A percentile compares a stretch with the other conserved stretches of the same genome.
Evolutionary conservation across 768 basidiomycete species (phyloP).

Genomic region (Strobilomyces dryophilus): DNA sequence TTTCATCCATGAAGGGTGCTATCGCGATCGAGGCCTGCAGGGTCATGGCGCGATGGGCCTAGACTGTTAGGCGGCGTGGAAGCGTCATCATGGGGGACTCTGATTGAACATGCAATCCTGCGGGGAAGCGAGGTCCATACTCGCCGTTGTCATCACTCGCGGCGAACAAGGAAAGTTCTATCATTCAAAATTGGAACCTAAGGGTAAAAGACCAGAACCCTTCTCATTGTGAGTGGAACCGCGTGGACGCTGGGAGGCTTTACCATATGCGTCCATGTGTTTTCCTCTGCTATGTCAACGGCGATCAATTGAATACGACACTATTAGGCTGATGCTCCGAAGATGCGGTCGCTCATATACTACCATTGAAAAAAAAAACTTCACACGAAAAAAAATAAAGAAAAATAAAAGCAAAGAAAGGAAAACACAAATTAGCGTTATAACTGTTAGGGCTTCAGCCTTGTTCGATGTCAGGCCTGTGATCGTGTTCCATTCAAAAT

Average conservation of each 20-base stretch:
- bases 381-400: constrained; percentile 19
- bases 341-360: constrained; percentile 12
- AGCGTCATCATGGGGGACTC: constrained; percentile 26
- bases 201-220: constrained; percentile 8
- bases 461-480: constrained; percentile 1
- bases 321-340: constrained; percentile 23
- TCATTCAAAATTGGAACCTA: constrained; percentile 12
- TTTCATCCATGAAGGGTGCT: constrained; percentile 24
- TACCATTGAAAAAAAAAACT: constrained; percentile 10
- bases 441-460: not conserved
- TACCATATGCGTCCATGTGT: constrained; percentile 30
- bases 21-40: constrained; percentile 29
- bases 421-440: constrained; percentile 9
- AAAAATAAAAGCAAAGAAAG: constrained; percentile 19
- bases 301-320: constrained; percentile 35
- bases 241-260: constrained; percentile 24
- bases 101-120: constrained; percentile 10
- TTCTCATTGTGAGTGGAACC: constrained; percentile 19
- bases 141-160: not conserved
- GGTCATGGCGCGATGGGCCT: constrained; percentile 10
- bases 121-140: constrained; percentile 13
- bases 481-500: constrained; percentile 9
- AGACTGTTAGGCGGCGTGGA: constrained; percentile 6
- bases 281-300: constrained; percentile 30
- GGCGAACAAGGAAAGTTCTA: constrained; percentile 9